Evolutionary conservation across 495 filamentous ascomycete genomes (phyloP).

Genomic region (Opeltia flavorubescens): DNA sequence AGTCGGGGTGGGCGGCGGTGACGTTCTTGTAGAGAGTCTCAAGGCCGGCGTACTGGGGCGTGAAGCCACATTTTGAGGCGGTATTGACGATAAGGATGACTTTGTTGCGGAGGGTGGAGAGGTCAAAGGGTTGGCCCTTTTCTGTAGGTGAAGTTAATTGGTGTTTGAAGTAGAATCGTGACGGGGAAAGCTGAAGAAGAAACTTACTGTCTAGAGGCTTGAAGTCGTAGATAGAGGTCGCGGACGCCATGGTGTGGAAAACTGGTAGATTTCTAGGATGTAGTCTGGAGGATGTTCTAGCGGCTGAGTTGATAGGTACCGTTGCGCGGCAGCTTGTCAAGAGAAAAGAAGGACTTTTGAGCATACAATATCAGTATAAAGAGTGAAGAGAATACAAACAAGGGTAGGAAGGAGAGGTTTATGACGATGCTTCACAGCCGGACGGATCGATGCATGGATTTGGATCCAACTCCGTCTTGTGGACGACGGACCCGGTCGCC

Average conservation of each 20-base stretch:
- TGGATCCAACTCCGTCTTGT: background rate
- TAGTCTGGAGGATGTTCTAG: background rate
- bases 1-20: slow-evolving; percentile 48
- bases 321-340: background rate
- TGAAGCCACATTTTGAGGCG: slow-evolving; percentile 98
- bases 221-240: slow-evolving; percentile 85
- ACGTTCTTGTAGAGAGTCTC: slow-evolving; percentile 80
- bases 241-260: slow-evolving; percentile 72
- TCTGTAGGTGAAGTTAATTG: slow-evolving; percentile 34
- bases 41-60: slow-evolving; percentile 84
- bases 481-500: background rate
- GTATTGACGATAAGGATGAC: slow-evolving; percentile 95
- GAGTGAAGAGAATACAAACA: background rate
- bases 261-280: background rate
- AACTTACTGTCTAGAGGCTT: slow-evolving; percentile 66
- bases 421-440: background rate
- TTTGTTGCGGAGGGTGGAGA: slow-evolving; percentile 64
- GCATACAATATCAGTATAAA: background rate
- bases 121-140: slow-evolving; percentile 54
- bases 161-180: slow-evolving; percentile 2
- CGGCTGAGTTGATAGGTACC: background rate
- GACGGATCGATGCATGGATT: background rate
- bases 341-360: background rate
- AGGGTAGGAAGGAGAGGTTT: background rate
- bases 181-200: background rate